Evolutionary conservation across 495 filamentous ascomycete genomes (phyloP), one percentile per base, ranked within the genome.

Genomic region (Neurospora sublineolata): DNA sequence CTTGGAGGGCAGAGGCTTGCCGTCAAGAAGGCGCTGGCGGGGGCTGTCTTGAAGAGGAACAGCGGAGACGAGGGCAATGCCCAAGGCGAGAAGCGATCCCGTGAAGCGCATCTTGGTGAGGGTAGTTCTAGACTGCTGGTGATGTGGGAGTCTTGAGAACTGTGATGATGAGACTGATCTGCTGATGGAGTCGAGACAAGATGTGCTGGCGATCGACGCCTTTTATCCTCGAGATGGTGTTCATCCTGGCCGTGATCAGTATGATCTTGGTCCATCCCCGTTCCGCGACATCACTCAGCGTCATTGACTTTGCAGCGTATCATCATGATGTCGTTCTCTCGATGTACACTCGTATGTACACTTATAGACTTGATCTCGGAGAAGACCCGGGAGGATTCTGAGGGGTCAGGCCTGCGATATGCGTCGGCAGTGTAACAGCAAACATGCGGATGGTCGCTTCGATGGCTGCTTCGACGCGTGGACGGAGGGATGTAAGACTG

Each of bases 21-120:
- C 83, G 72, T 84, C 80, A 39, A 85, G 74, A 30, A 86, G 83
- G 23, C 84, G 83, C 67, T 85, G 83, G 69, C 83, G 81, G 9
- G 84, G 84, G 73, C 83, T 86, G 75, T 86, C 84, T 71, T 85
- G 79, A 67, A 85, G 77, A 16, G 83, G 83, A 42, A 85, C 74
- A 30, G 82, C 82, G 70, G 80, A 76, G 64, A 74, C 78, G 67
- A 82, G 72, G 39, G 77, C 72, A 1, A 78, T 78, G 3, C 75
- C 77, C 67, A 83, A 73, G 52, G 81, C 71, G 39, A 81, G 33
- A 52, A 73, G 14, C 10, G 68, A 36, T 52, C 68, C 75, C 6
- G 52, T 73, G 73, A 80, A 60, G 68, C 79, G 79, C 84, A 85
- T 84, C 36, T 69, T 75, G 71, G 33, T n/a, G 38, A 69, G 70